A percentile compares a stretch with the other conserved stretches of the same genome.
These are phyloP conservation scores for Saitoella complicata DNA, from an alignment of 805 yeast species.

Conservation along the genomic window DNA sequence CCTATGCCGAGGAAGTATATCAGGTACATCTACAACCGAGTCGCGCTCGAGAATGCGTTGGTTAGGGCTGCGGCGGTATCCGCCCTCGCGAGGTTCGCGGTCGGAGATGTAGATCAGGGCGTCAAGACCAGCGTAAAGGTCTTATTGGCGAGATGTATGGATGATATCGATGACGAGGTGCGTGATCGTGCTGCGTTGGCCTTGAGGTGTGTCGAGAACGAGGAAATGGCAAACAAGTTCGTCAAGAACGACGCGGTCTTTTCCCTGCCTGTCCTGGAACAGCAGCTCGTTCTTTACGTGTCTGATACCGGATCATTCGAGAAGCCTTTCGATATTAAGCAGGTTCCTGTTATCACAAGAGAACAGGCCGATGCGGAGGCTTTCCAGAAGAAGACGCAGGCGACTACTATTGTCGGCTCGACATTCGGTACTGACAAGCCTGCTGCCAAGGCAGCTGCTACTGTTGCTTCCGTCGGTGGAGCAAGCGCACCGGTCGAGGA, in stretches of 20 bases:
- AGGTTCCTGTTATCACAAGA: conserved; percentile 37
- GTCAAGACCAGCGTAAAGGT: conserved; percentile 55
- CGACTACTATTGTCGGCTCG: conserved; percentile 10
- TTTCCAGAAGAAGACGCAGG: conserved; percentile 35
- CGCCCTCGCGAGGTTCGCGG: conserved; percentile 79
- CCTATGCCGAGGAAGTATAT: conserved; percentile 77
- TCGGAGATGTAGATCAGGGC: conserved; percentile 48
- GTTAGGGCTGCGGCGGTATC: conserved; percentile 92
- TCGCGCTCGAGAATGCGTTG: conserved; percentile 86
- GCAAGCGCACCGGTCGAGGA: conserved; percentile 7
- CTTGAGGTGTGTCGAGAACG: conserved; percentile 23
- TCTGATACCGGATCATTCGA: conserved; percentile 27
- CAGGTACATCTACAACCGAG: conserved; percentile 91
- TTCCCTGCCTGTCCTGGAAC: conserved; percentile 65
- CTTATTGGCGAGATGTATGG: conserved; percentile 65
- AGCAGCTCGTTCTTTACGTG: conserved; percentile 57
- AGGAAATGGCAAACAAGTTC: conserved; percentile 27
- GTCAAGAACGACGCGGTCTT: conserved; percentile 53
- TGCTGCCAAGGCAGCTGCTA: conserved; percentile 6
- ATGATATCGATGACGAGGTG: conserved; percentile 88
- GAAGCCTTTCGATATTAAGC: conserved; percentile 54
- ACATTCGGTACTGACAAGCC: conserved; percentile 14
- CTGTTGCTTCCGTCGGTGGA: conserved; percentile 7
- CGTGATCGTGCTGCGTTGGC: conserved; percentile 93
- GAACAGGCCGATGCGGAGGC: conserved; percentile 24